phyloP scores from a whole-genome alignment of 2,329 filamentous ascomycete species.

The Monilinia aucupariae region DNA sequence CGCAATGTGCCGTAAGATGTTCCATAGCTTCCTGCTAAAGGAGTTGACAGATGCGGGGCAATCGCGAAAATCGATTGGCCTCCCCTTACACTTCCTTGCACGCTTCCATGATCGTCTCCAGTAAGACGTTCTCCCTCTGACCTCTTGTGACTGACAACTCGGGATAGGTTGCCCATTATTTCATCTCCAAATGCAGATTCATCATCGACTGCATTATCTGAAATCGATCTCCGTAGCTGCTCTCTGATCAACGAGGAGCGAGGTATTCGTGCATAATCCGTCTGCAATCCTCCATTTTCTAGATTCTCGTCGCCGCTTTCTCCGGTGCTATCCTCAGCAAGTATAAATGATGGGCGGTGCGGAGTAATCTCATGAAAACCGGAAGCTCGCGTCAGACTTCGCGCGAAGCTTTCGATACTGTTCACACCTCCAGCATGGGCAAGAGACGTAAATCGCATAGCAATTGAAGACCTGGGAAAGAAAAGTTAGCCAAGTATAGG shows the following conservation, averaged over 20 bases:
- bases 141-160: slow-evolving; percentile 40
- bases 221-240: slow-evolving; percentile 43
- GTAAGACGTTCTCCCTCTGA: slow-evolving; percentile 21
- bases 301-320: slow-evolving; percentile 24
- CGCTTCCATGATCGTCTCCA: slow-evolving; percentile 24
- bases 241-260: slow-evolving; percentile 43
- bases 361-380: slow-evolving; percentile 84
- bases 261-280: slow-evolving; percentile 26
- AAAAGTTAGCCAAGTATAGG: neutral
- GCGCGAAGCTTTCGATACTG: slow-evolving; percentile 87
- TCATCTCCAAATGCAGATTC: slow-evolving; percentile 20
- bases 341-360: slow-evolving; percentile 67
- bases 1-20: slow-evolving; percentile 53
- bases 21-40: slow-evolving; percentile 66
- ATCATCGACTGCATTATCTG: slow-evolving; percentile 32
- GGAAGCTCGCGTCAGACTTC: slow-evolving; percentile 86
- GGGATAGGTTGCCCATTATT: slow-evolving; percentile 23
- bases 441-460: slow-evolving; percentile 50
- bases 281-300: slow-evolving; percentile 29
- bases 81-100: slow-evolving; percentile 35
- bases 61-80: slow-evolving; percentile 51
- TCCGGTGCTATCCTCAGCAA: slow-evolving; percentile 45
- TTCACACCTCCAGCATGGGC: slow-evolving; percentile 83
- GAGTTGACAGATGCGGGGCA: slow-evolving; percentile 58
- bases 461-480: slow-evolving; percentile 50